Base-by-base conservation (phyloP, 2,329 filamentous ascomycete genomes). In the Xylariaceae sp. region DNA sequence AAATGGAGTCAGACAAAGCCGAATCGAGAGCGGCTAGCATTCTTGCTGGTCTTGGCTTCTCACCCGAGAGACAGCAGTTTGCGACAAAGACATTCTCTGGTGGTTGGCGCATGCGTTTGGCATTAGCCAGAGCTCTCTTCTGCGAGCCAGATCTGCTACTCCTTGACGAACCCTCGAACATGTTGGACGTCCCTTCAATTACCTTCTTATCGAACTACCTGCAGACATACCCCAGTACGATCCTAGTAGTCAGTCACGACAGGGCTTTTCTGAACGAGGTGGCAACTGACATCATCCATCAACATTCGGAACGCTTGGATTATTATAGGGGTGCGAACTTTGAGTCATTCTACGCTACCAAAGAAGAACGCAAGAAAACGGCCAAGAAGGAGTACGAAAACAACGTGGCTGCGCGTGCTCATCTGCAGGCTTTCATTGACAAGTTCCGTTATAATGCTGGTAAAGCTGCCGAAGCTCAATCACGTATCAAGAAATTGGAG, bases 171-270 rank as follows among this genome's bases (percentile, higher is more conserved):
- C 94, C 94, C 74, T 97, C 92, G 48, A 97, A 97, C 84, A 97
- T 97, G 92, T 90, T 99, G 89, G 94, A 97, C 73, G 94, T 99
- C 50, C 94, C 94, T n/a, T 97, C 94, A 19, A 97, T 99, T 66
- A 95, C 94, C 49, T 99, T 97, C 82, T 81, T 99, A 68, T 88
- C 92, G 42, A 92, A 91, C 65, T 99, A 99, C 67, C 86, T 99
- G 9, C 91, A 96, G 69, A 78, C 77, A 43, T 99, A 99, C 66
- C 92, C 92, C 36, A 96, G 90, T 71, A 97, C 94, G 2, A 85
- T 99, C 27, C 78, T 99, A 12, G 92, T 99, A 47, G 94, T 99
- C 57, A 96, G 90, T 70, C 94, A 99, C 87, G 94, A 99, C 82
- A 85, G 94, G 79, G 91, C 94, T 1, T 99, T 99, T 81, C 80